These are phyloP conservation scores for Rhodotorula sp. DNA, from an alignment of 1,284 basidiomycete genomes.

Conservation along the genomic window DNA sequence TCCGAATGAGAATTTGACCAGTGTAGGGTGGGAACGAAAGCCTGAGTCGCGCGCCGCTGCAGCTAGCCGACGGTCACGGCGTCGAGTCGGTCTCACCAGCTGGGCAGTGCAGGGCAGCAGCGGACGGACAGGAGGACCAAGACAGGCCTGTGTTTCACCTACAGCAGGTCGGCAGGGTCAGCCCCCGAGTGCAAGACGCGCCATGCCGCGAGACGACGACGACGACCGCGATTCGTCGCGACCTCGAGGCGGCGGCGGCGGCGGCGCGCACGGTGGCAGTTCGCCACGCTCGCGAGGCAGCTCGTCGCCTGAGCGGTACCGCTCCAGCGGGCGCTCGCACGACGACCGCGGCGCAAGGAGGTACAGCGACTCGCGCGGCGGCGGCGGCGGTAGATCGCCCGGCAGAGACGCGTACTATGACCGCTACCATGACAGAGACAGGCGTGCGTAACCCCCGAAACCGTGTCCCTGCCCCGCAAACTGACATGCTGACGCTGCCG, in stretches of 20 bases:
- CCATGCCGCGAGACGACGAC: slow-evolving; percentile 7
- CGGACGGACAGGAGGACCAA: no score
- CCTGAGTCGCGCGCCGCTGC: no score
- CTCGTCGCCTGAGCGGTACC: background rate
- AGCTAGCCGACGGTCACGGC: no score
- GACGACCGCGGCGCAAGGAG: background rate
- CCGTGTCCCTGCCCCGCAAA: background rate
- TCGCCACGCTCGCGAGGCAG: background rate
- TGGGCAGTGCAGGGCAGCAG: no score
- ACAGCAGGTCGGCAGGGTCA: background rate
- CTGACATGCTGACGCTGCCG: background rate
- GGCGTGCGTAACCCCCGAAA: background rate
- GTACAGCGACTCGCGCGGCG: background rate
- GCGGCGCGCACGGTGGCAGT: background rate
- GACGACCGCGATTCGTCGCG: background rate
- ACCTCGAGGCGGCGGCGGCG: no score
- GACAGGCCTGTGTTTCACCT: background rate
- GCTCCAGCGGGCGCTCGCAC: background rate
- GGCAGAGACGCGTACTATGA: background rate
- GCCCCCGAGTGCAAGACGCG: background rate
- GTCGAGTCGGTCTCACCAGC: no score
- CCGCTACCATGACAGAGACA: slow-evolving; percentile 2
- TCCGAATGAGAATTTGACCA: no score
- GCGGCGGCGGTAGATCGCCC: background rate
- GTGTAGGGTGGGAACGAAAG: no score